These are phyloP conservation scores for Diaporthe sp. DNA, from an alignment of 2,329 filamentous ascomycete genomes.

Conservation along the genomic window DNA sequence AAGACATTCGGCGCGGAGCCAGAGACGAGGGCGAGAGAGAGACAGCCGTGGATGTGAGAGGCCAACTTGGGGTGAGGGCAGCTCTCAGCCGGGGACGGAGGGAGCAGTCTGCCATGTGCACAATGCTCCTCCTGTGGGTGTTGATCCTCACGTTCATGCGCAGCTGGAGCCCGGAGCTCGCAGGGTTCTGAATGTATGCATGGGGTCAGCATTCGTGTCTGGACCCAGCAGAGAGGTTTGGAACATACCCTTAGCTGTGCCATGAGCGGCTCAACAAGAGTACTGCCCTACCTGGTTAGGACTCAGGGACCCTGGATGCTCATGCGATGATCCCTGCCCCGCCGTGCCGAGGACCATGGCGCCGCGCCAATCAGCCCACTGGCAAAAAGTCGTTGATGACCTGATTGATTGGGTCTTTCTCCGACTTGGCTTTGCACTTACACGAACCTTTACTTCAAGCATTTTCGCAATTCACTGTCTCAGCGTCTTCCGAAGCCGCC, in stretches of 20 bases:
- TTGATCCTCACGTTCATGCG: not conserved
- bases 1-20: not conserved
- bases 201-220: not conserved
- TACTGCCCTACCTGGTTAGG: too few relatives aligned
- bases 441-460: not conserved
- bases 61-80: not conserved
- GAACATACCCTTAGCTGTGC: not conserved
- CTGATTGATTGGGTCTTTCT: constrained; percentile 6
- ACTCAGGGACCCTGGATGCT: constrained; percentile 2
- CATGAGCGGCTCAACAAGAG: not conserved
- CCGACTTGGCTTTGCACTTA: not conserved
- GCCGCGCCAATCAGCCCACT: constrained; percentile 30
- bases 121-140: not conserved
- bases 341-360: constrained; percentile 1
- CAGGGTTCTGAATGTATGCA: not conserved
- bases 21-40: too few relatives aligned
- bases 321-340: constrained; percentile 5
- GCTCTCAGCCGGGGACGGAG: not conserved
- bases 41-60: too few relatives aligned
- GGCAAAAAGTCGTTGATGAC: constrained; percentile 33
- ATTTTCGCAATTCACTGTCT: not conserved
- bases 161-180: not conserved
- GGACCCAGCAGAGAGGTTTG: too few relatives aligned
- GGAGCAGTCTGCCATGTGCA: not conserved
- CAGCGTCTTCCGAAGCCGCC: not conserved